Evolutionary conservation across 2,329 filamentous ascomycete species (phyloP).

Genomic region (Aaosphaeria pasadenensis): DNA sequence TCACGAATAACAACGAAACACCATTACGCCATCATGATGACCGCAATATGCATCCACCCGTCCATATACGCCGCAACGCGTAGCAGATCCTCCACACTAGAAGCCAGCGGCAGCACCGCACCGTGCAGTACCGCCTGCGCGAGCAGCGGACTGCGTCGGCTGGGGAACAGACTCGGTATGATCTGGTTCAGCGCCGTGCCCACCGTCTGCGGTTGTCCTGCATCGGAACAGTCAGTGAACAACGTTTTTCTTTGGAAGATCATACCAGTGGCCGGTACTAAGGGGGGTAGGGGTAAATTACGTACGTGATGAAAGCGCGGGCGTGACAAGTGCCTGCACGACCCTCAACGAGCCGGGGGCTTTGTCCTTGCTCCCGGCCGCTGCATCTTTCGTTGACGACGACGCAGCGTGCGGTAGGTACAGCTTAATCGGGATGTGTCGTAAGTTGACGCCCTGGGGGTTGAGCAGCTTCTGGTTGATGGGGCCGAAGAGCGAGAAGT

Average conservation of each 20-base stretch:
- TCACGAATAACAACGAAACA: neutral
- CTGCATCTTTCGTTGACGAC: constrained; percentile 12
- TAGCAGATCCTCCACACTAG: constrained; percentile 79
- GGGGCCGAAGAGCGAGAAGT: constrained; percentile 68
- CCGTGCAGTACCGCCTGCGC: constrained; percentile 86
- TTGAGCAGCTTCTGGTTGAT: constrained; percentile 77
- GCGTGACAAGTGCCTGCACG: constrained; percentile 71
- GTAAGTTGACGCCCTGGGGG: constrained; percentile 63
- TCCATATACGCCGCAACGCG: constrained; percentile 83
- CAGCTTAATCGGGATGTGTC: constrained; percentile 81
- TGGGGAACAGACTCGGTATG: constrained; percentile 82
- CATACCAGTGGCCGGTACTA: neutral
- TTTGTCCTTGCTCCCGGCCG: constrained; percentile 9
- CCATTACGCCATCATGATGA: constrained; percentile 62
- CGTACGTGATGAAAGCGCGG: constrained; percentile 42
- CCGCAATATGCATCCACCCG: constrained; percentile 82
- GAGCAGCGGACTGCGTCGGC: constrained; percentile 76
- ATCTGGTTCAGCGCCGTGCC: constrained; percentile 74
- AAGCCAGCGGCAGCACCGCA: constrained; percentile 73
- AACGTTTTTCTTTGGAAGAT: neutral
- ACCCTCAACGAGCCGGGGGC: constrained; percentile 43
- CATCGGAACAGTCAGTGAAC: constrained; percentile 8
- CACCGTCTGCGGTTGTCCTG: constrained; percentile 62
- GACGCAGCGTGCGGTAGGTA: constrained; percentile 62
- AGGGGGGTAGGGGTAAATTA: neutral